phyloP scores from a whole-genome alignment of 2,329 filamentous ascomycete genomes.

The Truncatella angustata region DNA sequence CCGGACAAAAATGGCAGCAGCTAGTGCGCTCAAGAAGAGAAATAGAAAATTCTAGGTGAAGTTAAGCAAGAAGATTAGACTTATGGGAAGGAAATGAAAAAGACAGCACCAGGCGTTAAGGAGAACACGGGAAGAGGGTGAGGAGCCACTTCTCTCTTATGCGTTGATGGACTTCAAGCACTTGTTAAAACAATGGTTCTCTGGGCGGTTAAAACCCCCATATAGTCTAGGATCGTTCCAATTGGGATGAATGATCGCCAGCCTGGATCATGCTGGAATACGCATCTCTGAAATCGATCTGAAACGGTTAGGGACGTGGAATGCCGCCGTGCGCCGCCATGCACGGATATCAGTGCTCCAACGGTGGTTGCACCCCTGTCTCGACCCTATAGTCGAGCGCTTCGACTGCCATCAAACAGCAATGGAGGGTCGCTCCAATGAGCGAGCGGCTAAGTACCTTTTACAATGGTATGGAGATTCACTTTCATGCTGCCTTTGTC shows the following conservation, averaged over 20 bases:
- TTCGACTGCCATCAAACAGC: neutral
- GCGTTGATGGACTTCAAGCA: constrained; percentile 17
- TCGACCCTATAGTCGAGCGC: neutral
- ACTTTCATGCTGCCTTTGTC: no score
- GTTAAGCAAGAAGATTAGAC: constrained; percentile 13
- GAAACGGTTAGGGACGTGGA: constrained; percentile 33
- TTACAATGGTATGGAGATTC: no score
- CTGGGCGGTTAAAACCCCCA: neutral
- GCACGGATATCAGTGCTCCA: constrained; percentile 9
- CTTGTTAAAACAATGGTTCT: constrained; percentile 16
- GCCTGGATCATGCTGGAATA: constrained; percentile 21
- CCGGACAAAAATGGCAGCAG: constrained; percentile 16
- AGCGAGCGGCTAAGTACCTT: no score
- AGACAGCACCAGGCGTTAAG: constrained; percentile 21
- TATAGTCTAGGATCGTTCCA: constrained; percentile 7
- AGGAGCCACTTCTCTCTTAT: constrained; percentile 19
- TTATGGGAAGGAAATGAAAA: constrained; percentile 9
- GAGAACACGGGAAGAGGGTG: constrained; percentile 14
- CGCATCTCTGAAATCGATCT: constrained; percentile 32
- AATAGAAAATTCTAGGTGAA: constrained; percentile 12
- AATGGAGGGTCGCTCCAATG: no score
- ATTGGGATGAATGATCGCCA: constrained; percentile 8
- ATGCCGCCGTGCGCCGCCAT: constrained; percentile 19
- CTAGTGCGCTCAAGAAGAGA: constrained; percentile 11
- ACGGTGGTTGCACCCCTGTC: constrained; percentile 8